Evolutionary conservation across 108 stramenopile genomes (phyloP).

Genomic region (Skeletonema grethae): DNA sequence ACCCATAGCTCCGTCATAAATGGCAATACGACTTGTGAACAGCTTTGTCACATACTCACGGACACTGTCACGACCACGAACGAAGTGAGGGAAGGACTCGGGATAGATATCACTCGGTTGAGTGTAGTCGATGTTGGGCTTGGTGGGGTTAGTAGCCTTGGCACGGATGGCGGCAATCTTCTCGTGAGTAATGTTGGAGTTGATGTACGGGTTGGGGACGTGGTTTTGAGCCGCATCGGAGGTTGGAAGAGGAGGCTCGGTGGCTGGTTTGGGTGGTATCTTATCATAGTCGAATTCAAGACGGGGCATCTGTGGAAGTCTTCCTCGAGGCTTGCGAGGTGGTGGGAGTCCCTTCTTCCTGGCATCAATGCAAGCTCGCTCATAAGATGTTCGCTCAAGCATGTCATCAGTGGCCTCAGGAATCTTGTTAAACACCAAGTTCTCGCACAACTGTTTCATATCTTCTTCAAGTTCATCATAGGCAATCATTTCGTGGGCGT

Average conservation of each 20-base stretch:
- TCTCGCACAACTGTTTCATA: too few relatives aligned
- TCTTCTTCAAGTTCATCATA: too few relatives aligned
- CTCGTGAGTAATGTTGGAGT: constrained; percentile 76
- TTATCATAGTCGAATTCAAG: constrained; percentile 83
- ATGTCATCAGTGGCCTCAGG: constrained; percentile 3
- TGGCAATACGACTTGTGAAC: constrained; percentile 85
- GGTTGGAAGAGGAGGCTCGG: constrained; percentile 87
- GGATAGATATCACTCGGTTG: constrained; percentile 70
- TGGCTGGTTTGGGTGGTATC: constrained; percentile 64
- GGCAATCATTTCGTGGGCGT: too few relatives aligned
- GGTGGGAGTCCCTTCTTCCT: constrained; percentile 24
- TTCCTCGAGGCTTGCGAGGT: constrained; percentile 53
- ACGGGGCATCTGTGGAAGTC: constrained; percentile 57
- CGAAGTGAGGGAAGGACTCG: constrained; percentile 86
- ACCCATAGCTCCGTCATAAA: constrained; percentile 99
- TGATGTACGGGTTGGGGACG: constrained; percentile 81
- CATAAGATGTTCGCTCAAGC: constrained; percentile 4
- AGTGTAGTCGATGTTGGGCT: constrained; percentile 70
- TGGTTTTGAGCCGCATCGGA: constrained; percentile 87
- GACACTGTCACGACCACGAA: constrained; percentile 91
- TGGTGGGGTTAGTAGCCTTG: constrained; percentile 59
- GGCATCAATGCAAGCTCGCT: constrained; percentile 20
- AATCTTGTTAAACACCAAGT: neutral
- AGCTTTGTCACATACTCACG: constrained; percentile 88
- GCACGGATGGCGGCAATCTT: constrained; percentile 78